Evolutionary conservation across 768 basidiomycete species (phyloP).

Genomic region (Filobasidium wieringae): DNA sequence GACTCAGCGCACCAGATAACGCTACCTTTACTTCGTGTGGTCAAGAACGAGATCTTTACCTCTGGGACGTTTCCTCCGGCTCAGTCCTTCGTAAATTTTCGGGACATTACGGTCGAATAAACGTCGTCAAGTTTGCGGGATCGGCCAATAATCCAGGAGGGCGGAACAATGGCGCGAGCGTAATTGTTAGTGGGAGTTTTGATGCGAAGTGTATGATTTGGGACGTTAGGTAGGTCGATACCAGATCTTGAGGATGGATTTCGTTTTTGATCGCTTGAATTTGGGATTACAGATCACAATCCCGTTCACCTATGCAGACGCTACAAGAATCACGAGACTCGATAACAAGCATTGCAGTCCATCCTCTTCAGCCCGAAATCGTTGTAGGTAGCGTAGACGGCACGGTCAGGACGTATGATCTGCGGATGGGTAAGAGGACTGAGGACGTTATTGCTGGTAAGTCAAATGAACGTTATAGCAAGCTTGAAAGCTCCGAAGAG

Average conservation of each 20-base stretch:
- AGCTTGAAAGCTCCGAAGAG: not conserved
- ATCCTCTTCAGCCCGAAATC: constrained; percentile 53
- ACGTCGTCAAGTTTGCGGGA: constrained; percentile 63
- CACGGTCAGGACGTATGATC: constrained; percentile 80
- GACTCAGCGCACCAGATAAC: constrained; percentile 72
- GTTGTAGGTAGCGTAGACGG: constrained; percentile 83
- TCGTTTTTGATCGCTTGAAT: not conserved
- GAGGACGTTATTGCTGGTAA: constrained; percentile 82
- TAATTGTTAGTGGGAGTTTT: constrained; percentile 82
- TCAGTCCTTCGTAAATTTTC: constrained; percentile 67
- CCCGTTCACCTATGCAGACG: constrained; percentile 75
- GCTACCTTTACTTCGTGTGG: constrained; percentile 85
- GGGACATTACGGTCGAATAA: constrained; percentile 83
- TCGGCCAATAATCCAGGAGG: constrained; percentile 3
- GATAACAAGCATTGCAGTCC: constrained; percentile 53
- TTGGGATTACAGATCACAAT: constrained; percentile 48
- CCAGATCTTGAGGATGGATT: not conserved
- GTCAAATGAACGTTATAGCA: constrained; percentile 27
- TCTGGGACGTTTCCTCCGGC: constrained; percentile 91
- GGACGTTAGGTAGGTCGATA: constrained; percentile 63
- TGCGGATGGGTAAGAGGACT: constrained; percentile 80
- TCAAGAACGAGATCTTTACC: constrained; percentile 80
- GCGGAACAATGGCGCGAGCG: constrained; percentile 62
- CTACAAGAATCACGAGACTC: constrained; percentile 79
- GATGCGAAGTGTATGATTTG: constrained; percentile 83